Percentiles rank a stretch among this genome's conserved stretches.
These are phyloP conservation scores for Grosmannia serpens DNA, from an alignment of 2,329 filamentous ascomycete genomes.

Conservation along the genomic window DNA sequence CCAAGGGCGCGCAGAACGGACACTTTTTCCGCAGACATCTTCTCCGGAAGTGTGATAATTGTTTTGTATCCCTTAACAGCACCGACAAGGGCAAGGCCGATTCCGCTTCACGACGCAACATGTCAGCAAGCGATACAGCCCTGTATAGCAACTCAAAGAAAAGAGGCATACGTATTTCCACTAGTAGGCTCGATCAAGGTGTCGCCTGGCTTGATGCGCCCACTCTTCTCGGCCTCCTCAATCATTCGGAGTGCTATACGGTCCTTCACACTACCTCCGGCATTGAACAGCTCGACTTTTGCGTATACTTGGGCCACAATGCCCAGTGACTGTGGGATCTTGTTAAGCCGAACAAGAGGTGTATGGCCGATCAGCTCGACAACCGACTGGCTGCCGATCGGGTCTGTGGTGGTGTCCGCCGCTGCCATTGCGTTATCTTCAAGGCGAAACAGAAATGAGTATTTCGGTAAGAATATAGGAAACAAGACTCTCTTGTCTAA, in stretches of 20 bases:
- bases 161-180: constrained; percentile 65
- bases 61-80: constrained; percentile 97
- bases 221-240: constrained; percentile 81
- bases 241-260: constrained; percentile 95
- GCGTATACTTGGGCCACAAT: constrained; percentile 83
- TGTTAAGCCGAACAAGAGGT: constrained; percentile 88
- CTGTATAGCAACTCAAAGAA: constrained; percentile 12
- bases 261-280: constrained; percentile 88
- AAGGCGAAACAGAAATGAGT: neutral
- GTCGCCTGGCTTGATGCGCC: constrained; percentile 92
- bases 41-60: constrained; percentile 96
- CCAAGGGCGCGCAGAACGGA: constrained; percentile 86
- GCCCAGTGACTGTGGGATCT: constrained; percentile 80
- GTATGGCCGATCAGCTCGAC: constrained; percentile 84
- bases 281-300: constrained; percentile 89
- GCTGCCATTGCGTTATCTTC: neutral
- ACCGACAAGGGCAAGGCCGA: constrained; percentile 84
- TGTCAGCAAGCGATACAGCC: neutral
- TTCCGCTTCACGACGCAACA: constrained; percentile 45
- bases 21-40: constrained; percentile 98
- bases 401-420: neutral
- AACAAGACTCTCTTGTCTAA: neutral
- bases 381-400: constrained; percentile 4
- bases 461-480: neutral
- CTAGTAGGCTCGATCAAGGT: constrained; percentile 96